phyloP scores from a whole-genome alignment of 805 yeast genomes.

The Starmerella tilneyi region DNA sequence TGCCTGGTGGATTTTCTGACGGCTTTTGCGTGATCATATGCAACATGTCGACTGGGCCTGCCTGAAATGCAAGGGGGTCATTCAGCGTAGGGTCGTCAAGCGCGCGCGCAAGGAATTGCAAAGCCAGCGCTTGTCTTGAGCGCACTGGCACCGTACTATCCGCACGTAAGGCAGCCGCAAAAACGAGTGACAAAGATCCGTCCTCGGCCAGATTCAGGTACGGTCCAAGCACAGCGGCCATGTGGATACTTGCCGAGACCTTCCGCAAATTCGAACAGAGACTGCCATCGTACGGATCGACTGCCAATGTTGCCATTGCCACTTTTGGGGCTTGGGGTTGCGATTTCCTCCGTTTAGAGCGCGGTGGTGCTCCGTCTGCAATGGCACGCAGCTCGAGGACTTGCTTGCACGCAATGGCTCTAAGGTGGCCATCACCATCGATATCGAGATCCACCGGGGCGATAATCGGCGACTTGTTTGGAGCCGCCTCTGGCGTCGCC shows the following conservation, averaged over 20 bases:
- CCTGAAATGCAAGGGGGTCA: constrained; percentile 13
- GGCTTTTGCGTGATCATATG: constrained; percentile 13
- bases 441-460: not conserved
- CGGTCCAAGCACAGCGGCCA: constrained; percentile 3
- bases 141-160: not conserved
- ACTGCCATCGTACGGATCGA: not conserved
- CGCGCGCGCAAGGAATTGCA: constrained; percentile 16
- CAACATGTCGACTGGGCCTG: constrained; percentile 16
- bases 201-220: not conserved
- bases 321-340: not conserved
- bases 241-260: not conserved
- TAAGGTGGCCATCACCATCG: not conserved
- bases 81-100: constrained; percentile 14
- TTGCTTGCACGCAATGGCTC: not conserved
- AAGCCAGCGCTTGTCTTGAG: not conserved
- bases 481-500: not conserved
- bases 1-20: constrained; percentile 3
- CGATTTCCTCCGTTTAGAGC: not conserved
- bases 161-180: constrained; percentile 3
- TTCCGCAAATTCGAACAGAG: constrained; percentile 1
- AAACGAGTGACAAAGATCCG: not conserved
- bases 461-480: not conserved
- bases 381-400: not conserved
- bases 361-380: not conserved
- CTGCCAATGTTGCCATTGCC: not conserved